These are phyloP conservation scores for Aspergillus taichungensis DNA, from an alignment of 495 filamentous ascomycete species.

Conservation along the genomic window DNA sequence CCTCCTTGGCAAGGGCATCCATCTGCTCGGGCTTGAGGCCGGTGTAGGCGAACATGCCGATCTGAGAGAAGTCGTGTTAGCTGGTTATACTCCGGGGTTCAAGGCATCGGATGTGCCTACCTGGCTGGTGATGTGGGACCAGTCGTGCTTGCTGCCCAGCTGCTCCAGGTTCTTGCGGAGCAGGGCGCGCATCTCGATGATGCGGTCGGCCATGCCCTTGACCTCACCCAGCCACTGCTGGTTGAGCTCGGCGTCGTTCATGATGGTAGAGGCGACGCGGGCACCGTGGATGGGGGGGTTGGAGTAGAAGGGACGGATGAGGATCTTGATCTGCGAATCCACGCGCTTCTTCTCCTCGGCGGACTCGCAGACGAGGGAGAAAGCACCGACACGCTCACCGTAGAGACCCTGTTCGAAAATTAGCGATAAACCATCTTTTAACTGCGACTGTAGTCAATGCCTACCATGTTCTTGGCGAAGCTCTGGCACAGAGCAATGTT, in stretches of 20 bases:
- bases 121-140: constrained; percentile 96
- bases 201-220: constrained; percentile 97
- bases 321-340: constrained; percentile 96
- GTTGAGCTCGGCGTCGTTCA: constrained; percentile 80
- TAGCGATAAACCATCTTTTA: not conserved
- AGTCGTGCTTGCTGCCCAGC: constrained; percentile 90
- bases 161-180: constrained; percentile 91
- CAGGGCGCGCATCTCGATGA: constrained; percentile 92
- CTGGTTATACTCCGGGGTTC: not conserved
- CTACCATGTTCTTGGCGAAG: constrained; percentile 99
- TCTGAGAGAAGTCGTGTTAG: constrained; percentile 37
- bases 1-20: constrained; percentile 84
- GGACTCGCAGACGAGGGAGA: constrained; percentile 79
- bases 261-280: constrained; percentile 84
- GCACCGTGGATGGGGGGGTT: constrained; percentile 96
- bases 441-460: too few relatives aligned
- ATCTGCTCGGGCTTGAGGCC: constrained; percentile 89
- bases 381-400: constrained; percentile 95
- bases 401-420: constrained; percentile 64
- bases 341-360: constrained; percentile 91
- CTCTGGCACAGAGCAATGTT: constrained; percentile 82
- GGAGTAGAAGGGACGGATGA: constrained; percentile 94
- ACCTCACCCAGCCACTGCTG: constrained; percentile 94
- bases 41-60: constrained; percentile 99
- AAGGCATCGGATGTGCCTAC: constrained; percentile 14